These are phyloP conservation scores for Diaporthe caulivora DNA, from an alignment of 2,329 filamentous ascomycete genomes.

Conservation along the genomic window DNA sequence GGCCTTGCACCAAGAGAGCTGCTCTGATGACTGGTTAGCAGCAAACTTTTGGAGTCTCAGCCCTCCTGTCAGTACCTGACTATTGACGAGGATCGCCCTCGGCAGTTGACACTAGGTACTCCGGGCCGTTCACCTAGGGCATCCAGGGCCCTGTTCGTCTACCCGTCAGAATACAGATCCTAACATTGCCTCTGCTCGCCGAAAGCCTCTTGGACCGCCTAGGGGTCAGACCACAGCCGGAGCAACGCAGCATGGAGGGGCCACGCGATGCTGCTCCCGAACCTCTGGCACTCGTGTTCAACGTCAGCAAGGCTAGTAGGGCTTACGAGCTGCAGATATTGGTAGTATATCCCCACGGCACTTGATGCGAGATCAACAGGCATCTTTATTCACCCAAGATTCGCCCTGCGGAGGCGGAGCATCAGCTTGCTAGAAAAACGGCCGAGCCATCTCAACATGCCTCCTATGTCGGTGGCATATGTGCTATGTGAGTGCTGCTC, in stretches of 20 bases:
- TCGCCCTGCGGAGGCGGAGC: conserved; percentile 10
- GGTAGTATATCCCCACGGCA: conserved; percentile 13
- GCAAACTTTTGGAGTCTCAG: not conserved
- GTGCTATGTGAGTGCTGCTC: not conserved
- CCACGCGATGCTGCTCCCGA: conserved; percentile 1
- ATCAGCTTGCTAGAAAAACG: conserved; percentile 24
- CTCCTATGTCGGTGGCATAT: not conserved
- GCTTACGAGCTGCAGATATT: conserved; percentile 28
- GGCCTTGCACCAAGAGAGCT: conserved; percentile 6
- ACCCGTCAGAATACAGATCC: not conserved
- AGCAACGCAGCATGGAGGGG: not conserved
- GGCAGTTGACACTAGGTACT: conserved; percentile 26
- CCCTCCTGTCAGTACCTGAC: not conserved
- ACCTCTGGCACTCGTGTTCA: conserved; percentile 10
- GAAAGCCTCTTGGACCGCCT: not conserved
- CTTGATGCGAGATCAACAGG: conserved; percentile 12
- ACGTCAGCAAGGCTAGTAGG: conserved; percentile 1
- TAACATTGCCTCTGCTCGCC: not conserved
- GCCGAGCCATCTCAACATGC: not conserved
- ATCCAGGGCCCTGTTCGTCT: not conserved
- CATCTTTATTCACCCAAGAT: conserved; percentile 17
- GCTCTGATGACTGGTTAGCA: conserved; percentile 10
- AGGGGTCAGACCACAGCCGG: not conserved
- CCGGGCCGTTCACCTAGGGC: conserved; percentile 5
- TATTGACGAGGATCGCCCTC: conserved; percentile 15